A percentile compares a stretch with the other conserved stretches of the same genome.
Evolutionary conservation across 1,284 basidiomycete genomes (phyloP).

Genomic region (Pseudozyma sp.): DNA sequence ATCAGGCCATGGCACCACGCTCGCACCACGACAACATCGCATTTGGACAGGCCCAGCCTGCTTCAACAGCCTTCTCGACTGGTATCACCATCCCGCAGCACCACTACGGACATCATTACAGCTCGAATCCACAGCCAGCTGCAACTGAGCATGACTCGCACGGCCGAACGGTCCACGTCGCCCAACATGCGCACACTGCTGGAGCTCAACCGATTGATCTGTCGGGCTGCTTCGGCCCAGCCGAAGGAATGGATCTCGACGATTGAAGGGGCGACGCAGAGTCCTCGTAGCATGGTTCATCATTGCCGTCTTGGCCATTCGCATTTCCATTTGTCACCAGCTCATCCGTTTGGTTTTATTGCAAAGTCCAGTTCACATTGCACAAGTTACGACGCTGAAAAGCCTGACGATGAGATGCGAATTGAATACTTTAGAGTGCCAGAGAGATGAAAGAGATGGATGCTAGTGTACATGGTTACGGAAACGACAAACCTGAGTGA

Average conservation of each 20-base stretch:
- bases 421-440: conserved; percentile 1
- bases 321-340: no score
- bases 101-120: conserved; percentile 21
- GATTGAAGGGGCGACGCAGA: conserved; percentile 2
- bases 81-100: conserved; percentile 4
- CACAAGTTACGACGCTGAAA: neutral
- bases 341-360: neutral
- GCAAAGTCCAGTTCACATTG: neutral
- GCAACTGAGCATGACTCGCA: neutral
- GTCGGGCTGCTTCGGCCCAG: conserved; percentile 22
- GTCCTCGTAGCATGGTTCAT: neutral
- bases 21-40: conserved; percentile 3
- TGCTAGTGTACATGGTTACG: conserved; percentile 39
- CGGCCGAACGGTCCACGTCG: neutral
- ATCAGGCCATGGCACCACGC: conserved; percentile 2
- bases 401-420: conserved; percentile 4
- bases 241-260: conserved; percentile 52
- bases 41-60: conserved; percentile 1
- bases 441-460: conserved; percentile 5
- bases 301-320: neutral
- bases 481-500: conserved; percentile 2
- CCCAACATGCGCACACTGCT: conserved; percentile 1
- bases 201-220: conserved; percentile 39
- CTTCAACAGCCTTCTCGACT: conserved; percentile 5
- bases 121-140: conserved; percentile 3